These are phyloP conservation scores for Tylopilus plumbeoviolaceoides DNA, from an alignment of 768 basidiomycete genomes.

Conservation along the genomic window DNA sequence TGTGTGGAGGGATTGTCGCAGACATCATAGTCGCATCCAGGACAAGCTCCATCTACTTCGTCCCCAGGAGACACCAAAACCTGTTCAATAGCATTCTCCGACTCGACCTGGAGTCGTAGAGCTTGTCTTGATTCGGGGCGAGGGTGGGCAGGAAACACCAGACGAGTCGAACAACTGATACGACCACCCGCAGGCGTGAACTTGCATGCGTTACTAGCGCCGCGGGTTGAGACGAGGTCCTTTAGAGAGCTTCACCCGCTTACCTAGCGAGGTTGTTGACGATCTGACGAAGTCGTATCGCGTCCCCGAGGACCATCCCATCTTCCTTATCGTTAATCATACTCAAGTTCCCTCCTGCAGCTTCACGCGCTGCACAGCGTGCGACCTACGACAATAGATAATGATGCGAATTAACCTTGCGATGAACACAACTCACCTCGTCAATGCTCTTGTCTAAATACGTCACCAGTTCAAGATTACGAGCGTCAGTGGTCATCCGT, in stretches of 20 bases:
- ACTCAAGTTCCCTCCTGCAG: constrained; percentile 33
- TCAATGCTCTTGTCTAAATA: constrained; percentile 69
- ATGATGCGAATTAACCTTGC: neutral
- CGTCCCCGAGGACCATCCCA: constrained; percentile 79
- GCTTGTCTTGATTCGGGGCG: constrained; percentile 10
- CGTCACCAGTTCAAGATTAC: constrained; percentile 61
- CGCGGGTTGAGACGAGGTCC: neutral
- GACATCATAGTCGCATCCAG: neutral
- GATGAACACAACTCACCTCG: constrained; percentile 33
- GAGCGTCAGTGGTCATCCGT: constrained; percentile 62
- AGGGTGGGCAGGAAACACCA: constrained; percentile 38
- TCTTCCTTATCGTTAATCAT: constrained; percentile 21
- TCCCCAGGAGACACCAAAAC: constrained; percentile 4
- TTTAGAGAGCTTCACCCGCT: neutral
- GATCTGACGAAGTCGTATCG: constrained; percentile 75
- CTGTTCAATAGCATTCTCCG: constrained; percentile 18
- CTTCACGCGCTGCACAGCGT: constrained; percentile 54
- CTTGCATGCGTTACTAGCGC: constrained; percentile 68
- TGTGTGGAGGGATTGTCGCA: neutral
- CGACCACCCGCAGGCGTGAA: constrained; percentile 71
- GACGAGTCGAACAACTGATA: constrained; percentile 62
- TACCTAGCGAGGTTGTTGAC: constrained; percentile 82
- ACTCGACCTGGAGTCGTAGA: neutral
- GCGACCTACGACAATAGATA: constrained; percentile 42
- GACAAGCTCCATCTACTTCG: too few relatives aligned